Conservation (phyloP, 257 asterid species). For the Salvia rosmarinus region DNA sequence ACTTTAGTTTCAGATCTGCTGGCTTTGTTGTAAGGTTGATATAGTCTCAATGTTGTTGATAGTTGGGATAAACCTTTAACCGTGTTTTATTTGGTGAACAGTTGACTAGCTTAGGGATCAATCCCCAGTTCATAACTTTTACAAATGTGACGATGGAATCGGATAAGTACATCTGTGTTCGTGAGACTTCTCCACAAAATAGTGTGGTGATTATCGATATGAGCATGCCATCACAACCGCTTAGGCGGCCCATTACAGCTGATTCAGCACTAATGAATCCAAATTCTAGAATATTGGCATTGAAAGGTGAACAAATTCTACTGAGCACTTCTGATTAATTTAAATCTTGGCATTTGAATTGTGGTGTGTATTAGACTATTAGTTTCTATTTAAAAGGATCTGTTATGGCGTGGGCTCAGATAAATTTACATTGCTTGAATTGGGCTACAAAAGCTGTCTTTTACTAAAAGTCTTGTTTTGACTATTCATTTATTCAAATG, state of each 20-base stretch:
- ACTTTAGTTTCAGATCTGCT: constrained; percentile 52
- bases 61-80: constrained; percentile 42
- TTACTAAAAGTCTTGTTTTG: not conserved
- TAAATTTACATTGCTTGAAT: not conserved
- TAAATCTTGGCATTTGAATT: constrained; percentile 1
- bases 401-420: not conserved
- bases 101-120: constrained; percentile 96
- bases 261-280: constrained; percentile 99
- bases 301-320: constrained; percentile 66
- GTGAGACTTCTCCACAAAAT: constrained; percentile 96
- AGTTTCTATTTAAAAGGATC: not conserved
- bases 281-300: constrained; percentile 78
- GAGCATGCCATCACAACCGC: constrained; percentile 95
- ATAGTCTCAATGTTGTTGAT: constrained; percentile 6
- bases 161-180: constrained; percentile 92
- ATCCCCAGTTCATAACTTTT: constrained; percentile 87
- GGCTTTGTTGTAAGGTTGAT: constrained; percentile 13
- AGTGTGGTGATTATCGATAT: constrained; percentile 94
- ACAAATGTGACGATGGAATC: constrained; percentile 99
- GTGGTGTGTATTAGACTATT: not conserved
- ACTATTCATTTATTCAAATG: not conserved
- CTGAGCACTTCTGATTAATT: constrained; percentile 3
- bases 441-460: not conserved
- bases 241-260: constrained; percentile 97
- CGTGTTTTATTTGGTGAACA: constrained; percentile 54